These are phyloP conservation scores for Colletotrichum endophyticum DNA, from an alignment of 2,329 filamentous ascomycete species.

Conservation along the genomic window DNA sequence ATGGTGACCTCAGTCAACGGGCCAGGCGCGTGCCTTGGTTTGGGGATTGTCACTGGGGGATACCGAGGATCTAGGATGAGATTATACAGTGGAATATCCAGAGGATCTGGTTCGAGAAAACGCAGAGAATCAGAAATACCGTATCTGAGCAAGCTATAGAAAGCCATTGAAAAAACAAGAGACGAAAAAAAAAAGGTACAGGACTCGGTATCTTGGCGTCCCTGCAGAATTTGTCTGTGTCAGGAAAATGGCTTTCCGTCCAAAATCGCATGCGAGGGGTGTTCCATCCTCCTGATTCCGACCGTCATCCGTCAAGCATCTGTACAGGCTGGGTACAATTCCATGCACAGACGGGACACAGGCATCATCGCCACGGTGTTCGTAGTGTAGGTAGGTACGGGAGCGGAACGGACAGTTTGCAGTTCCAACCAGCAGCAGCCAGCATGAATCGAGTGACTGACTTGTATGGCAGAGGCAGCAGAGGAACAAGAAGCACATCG, in stretches of 20 bases:
- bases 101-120: neutral
- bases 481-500: neutral
- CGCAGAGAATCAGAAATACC: neutral
- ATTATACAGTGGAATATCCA: neutral
- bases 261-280: conserved; percentile 12
- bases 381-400: neutral
- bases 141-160: neutral
- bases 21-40: neutral
- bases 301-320: neutral
- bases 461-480: neutral
- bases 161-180: neutral
- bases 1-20: neutral
- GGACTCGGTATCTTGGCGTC: conserved; percentile 1
- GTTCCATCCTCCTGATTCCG: neutral
- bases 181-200: neutral
- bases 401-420: neutral
- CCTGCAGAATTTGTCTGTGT: conserved; percentile 10
- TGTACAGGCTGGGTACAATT: neutral
- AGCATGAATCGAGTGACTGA: neutral
- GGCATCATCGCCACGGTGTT: neutral
- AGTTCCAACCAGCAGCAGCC: neutral
- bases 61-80: neutral
- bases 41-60: neutral
- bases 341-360: neutral
- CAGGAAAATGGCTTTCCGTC: conserved; percentile 7